Evolutionary conservation across 1,139 yeast species (phyloP), one percentile per base, ranked within the genome.

Genomic region (Geotrichum candidum): DNA sequence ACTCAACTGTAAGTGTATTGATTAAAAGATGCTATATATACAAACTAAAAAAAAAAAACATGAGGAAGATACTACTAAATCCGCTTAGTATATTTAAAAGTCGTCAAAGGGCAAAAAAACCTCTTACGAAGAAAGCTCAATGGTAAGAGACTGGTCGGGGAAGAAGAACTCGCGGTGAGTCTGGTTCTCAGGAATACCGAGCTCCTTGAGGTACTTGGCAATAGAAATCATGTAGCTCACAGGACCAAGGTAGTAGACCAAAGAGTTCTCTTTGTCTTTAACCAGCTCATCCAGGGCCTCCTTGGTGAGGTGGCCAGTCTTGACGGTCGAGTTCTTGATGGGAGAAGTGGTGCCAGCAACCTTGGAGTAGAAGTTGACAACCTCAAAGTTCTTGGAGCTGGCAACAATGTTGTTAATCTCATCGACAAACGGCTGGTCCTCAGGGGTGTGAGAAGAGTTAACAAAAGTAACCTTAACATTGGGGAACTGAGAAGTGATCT

Each of bases 401-500:
- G 59, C 61, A 15, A 59, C 57, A 50, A 68, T 53, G 23, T 62
- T 60, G 22, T 56, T 54, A 53, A 69, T 64, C 51, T 64, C 64
- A 41, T 63, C 54, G 23, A 56, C 57, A 51, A 68, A 70, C 9
- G 72, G 69, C 59, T 65, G 67, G 51, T 61, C 50, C 54, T 63
- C 63, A 27, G 62, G 59, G n/a, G 61, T 57, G n/a, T 66, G 64
- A 48, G 65, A 69, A 38, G 71, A 68, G 56, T 70, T 70, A n/a
- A 69, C 64, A 48, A 69, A 62, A 15, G 65, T 64, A 9, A 66
- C 67, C 25, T 62, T 61, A 22, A 57, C 27, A 27, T 57, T 62
- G 31, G 61, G 61, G 33, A 45, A 11, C 29, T 53, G 35, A 13
- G 51, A 25, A 29, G 64, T 57, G 22, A 79, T 79, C 18, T 74